These are phyloP conservation scores for Clonostachys solani DNA, from an alignment of 2,329 filamentous ascomycete species.

Conservation along the genomic window DNA sequence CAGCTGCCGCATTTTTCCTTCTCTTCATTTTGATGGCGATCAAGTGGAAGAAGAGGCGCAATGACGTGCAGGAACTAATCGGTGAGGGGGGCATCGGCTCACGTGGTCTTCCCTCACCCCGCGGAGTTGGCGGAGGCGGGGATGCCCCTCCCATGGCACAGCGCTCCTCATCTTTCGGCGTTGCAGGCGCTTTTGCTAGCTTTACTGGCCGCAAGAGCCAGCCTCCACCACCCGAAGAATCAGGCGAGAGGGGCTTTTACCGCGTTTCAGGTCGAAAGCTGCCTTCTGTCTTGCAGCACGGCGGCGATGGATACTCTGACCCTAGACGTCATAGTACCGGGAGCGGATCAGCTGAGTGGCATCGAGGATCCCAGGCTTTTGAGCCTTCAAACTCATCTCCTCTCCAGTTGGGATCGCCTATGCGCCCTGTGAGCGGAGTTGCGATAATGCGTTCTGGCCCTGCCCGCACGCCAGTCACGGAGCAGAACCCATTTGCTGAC, in stretches of 20 bases:
- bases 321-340: slow-evolving; percentile 31
- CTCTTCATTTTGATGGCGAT: slow-evolving; percentile 49
- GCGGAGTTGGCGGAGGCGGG: neutral
- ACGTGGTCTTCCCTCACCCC: neutral
- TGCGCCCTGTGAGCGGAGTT: slow-evolving; percentile 56
- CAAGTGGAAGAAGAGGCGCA: slow-evolving; percentile 49
- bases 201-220: slow-evolving; percentile 34
- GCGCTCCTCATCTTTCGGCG: slow-evolving; percentile 28
- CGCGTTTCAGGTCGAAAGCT: slow-evolving; percentile 62
- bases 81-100: neutral
- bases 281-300: slow-evolving; percentile 56
- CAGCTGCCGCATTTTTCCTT: slow-evolving; percentile 52
- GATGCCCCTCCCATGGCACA: slow-evolving; percentile 34
- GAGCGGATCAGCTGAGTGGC: slow-evolving; percentile 47
- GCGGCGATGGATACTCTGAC: slow-evolving; percentile 60
- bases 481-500: slow-evolving; percentile 43
- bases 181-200: slow-evolving; percentile 44
- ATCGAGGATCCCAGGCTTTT: slow-evolving; percentile 47
- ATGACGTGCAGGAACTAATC: slow-evolving; percentile 10
- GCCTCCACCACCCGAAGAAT: slow-evolving; percentile 20
- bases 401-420: slow-evolving; percentile 50
- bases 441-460: slow-evolving; percentile 63
- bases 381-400: slow-evolving; percentile 23
- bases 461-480: slow-evolving; percentile 56
- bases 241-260: slow-evolving; percentile 56